Conservation (phyloP, 192 early-diverging fungal species). For the Dissophora ornata region DNA sequence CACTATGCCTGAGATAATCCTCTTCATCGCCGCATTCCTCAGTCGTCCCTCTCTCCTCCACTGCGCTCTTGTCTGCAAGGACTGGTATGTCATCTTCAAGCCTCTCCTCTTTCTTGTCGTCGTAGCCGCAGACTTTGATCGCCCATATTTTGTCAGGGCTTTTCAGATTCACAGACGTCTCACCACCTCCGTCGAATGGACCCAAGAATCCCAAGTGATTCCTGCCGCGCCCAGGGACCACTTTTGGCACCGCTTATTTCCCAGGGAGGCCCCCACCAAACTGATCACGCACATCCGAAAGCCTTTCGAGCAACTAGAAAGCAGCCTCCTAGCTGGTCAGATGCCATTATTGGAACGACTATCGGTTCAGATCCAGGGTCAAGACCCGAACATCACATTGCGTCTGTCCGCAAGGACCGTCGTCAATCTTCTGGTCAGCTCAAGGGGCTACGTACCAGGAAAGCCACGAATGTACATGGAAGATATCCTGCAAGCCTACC, state of each 20-base stretch:
- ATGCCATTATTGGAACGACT: conserved; percentile 18
- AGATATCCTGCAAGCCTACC: conserved; percentile 34
- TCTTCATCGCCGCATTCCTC: too few species aligned
- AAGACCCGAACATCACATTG: conserved; percentile 34
- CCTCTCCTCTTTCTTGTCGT: conserved; percentile 33
- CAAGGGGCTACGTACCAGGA: conserved; percentile 17
- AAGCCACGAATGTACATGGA: conserved; percentile 36
- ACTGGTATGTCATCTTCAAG: conserved; percentile 35
- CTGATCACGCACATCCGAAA: not conserved
- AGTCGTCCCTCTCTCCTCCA: too few species aligned
- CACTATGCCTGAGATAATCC: too few species aligned
- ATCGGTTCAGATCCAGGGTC: conserved; percentile 29
- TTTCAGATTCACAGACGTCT: conserved; percentile 21
- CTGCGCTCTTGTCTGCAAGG: too few species aligned
- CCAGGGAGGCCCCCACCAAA: not conserved
- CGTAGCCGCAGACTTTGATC: too few species aligned
- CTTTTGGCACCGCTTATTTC: conserved; percentile 25
- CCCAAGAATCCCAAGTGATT: conserved; percentile 10
- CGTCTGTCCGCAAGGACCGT: conserved; percentile 14
- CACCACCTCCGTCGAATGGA: conserved; percentile 37
- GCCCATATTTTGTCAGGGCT: conserved; percentile 10
- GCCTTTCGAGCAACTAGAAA: conserved; percentile 22
- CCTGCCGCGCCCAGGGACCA: conserved; percentile 13
- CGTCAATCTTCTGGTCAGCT: conserved; percentile 23
- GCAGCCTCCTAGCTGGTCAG: conserved; percentile 1